A percentile compares a stretch with the other conserved stretches of the same genome.
phyloP scores from a whole-genome alignment of 257 asterid species.

The Solanum stenotomum region DNA sequence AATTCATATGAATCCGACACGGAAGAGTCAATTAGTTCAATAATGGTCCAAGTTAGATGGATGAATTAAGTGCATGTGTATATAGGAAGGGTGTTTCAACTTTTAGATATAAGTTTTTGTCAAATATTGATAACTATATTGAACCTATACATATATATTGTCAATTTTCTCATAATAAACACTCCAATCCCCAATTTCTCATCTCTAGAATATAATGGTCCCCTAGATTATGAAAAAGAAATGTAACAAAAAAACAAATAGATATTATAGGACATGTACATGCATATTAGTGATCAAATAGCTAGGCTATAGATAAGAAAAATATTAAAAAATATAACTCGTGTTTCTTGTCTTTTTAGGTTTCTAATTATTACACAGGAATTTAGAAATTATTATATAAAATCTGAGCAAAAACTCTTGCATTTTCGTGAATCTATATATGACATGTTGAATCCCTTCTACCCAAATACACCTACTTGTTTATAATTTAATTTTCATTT shows the following conservation, averaged over 20 bases:
- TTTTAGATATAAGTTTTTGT: not conserved
- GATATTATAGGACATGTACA: not conserved
- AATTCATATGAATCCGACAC: too few relatives aligned
- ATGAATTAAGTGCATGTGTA: not conserved
- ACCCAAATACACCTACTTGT: not conserved
- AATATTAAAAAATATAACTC: not conserved
- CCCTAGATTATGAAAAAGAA: not conserved
- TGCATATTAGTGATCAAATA: not conserved
- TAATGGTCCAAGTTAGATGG: not conserved
- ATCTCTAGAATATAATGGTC: not conserved
- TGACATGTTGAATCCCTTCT: not conserved
- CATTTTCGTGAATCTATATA: not conserved
- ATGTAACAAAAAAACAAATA: not conserved
- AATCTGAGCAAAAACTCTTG: too few relatives aligned
- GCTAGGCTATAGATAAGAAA: not conserved
- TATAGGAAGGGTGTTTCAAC: not conserved
- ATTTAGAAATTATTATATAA: too few relatives aligned
- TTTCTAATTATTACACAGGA: not conserved
- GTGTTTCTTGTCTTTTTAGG: not conserved
- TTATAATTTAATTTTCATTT: too few relatives aligned
- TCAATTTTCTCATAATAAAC: not conserved
- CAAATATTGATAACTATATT: not conserved
- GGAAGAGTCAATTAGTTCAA: not conserved
- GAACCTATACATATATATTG: not conserved
- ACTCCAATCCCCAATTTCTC: not conserved